Conservation (phyloP, 371 early-diverging fungal genomes). For the Nematocida ironsii region DNA sequence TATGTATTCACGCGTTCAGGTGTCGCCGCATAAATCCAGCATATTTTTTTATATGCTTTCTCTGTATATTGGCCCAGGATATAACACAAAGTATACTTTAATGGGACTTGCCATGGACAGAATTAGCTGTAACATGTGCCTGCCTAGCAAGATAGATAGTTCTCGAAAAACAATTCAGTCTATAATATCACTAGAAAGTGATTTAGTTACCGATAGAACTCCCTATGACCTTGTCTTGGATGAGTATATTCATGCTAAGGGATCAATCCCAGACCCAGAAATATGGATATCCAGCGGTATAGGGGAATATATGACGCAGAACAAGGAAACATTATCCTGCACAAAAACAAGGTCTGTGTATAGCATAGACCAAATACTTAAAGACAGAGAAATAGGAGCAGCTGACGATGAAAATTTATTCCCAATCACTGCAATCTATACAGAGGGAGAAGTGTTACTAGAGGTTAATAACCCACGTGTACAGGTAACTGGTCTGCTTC, state of each 20-base stretch:
- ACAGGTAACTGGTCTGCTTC: neutral
- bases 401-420: neutral
- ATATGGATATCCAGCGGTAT: neutral
- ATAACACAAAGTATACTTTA: constrained; percentile 13
- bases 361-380: neutral
- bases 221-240: constrained; percentile 19
- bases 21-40: constrained; percentile 28
- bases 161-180: constrained; percentile 30
- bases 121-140: constrained; percentile 20
- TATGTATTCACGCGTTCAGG: constrained; percentile 10
- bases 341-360: constrained; percentile 2
- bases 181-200: constrained; percentile 21
- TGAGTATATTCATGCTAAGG: constrained; percentile 40
- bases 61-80: constrained; percentile 18
- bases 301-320: constrained; percentile 19
- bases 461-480: neutral
- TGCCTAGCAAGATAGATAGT: neutral
- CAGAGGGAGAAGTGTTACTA: neutral
- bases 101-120: constrained; percentile 10
- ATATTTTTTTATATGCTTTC: constrained; percentile 33
- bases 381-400: neutral
- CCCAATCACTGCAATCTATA: neutral
- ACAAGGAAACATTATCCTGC: neutral
- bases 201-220: constrained; percentile 3
- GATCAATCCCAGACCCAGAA: constrained; percentile 11